Conservation (phyloP, 768 basidiomycete species). For the Mrakia hoshinonis region DNA sequence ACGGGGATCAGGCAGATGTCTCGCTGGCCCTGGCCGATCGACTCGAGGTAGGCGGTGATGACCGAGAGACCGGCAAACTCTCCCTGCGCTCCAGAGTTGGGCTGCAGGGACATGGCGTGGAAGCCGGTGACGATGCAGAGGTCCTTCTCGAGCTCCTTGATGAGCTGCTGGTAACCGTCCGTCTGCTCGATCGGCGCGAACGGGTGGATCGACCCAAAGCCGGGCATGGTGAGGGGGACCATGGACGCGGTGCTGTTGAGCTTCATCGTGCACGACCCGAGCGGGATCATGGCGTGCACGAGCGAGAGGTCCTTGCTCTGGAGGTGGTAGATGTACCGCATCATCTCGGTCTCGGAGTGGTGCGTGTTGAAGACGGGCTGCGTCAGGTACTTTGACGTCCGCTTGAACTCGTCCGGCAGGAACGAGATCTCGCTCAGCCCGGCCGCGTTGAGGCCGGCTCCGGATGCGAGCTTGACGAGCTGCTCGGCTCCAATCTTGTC, state of each 20-base stretch:
- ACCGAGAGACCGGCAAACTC: slow-evolving; percentile 94
- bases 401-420: slow-evolving; percentile 24
- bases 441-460: slow-evolving; percentile 9
- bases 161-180: slow-evolving; percentile 70
- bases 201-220: slow-evolving; percentile 82
- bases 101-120: slow-evolving; percentile 89
- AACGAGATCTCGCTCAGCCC: slow-evolving; percentile 6
- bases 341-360: slow-evolving; percentile 97
- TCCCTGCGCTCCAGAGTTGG: slow-evolving; percentile 96
- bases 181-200: slow-evolving; percentile 87
- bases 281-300: slow-evolving; percentile 84
- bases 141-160: slow-evolving; percentile 83
- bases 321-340: slow-evolving; percentile 83
- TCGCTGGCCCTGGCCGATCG: slow-evolving; percentile 72
- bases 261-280: slow-evolving; percentile 67
- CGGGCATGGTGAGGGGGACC: slow-evolving; percentile 91
- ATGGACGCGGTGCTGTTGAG: slow-evolving; percentile 96
- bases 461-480: slow-evolving; percentile 22
- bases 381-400: slow-evolving; percentile 57
- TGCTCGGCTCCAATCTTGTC: slow-evolving; percentile 15
- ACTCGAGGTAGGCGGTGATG: slow-evolving; percentile 88
- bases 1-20: slow-evolving; percentile 89
- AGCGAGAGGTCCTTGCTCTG: slow-evolving; percentile 91
- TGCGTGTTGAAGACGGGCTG: slow-evolving; percentile 93
- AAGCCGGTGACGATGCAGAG: slow-evolving; percentile 95